Percentiles rank a stretch among this genome's conserved stretches.
These are phyloP conservation scores for Hymenoscyphus salicellus DNA, from an alignment of 2,329 filamentous ascomycete species.

Conservation along the genomic window DNA sequence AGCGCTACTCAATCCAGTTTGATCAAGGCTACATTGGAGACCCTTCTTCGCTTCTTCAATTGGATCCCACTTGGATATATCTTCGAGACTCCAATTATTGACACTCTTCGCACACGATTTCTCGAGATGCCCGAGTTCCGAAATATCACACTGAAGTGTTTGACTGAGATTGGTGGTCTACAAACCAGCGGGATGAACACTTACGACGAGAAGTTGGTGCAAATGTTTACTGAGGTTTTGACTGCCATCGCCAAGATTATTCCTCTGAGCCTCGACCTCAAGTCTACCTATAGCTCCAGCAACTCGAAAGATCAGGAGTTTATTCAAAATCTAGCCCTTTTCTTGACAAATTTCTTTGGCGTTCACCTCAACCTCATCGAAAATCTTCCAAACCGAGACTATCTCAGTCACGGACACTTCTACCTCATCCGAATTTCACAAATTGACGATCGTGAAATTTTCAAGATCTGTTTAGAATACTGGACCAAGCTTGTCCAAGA, in stretches of 20 bases:
- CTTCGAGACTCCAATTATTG: constrained; percentile 95
- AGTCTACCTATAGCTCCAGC: constrained; percentile 84
- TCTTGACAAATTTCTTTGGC: constrained; percentile 94
- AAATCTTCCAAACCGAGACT: constrained; percentile 91
- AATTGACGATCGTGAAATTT: constrained; percentile 97
- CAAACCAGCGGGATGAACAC: constrained; percentile 73
- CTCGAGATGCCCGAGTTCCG: constrained; percentile 91
- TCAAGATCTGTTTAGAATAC: constrained; percentile 99
- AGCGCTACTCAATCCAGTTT: constrained; percentile 84
- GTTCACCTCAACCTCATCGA: constrained; percentile 91
- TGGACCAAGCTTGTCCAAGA: constrained; percentile 98
- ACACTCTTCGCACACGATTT: constrained; percentile 88
- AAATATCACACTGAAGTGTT: constrained; percentile 91
- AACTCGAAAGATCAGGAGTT: constrained; percentile 96
- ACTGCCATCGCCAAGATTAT: constrained; percentile 92
- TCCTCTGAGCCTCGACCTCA: constrained; percentile 83
- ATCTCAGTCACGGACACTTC: constrained; percentile 92
- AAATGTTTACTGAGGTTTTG: constrained; percentile 97
- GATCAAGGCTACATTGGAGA: constrained; percentile 95
- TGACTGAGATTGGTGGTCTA: constrained; percentile 94
- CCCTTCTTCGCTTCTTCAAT: constrained; percentile 92
- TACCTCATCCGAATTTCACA: constrained; percentile 98
- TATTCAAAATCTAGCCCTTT: constrained; percentile 92
- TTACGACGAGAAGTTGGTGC: constrained; percentile 92
- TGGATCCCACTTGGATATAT: constrained; percentile 99